Evolutionary conservation across 345 rosid species (phyloP), one percentile per base, ranked within the genome.

Genomic region (Psidium guajava): DNA sequence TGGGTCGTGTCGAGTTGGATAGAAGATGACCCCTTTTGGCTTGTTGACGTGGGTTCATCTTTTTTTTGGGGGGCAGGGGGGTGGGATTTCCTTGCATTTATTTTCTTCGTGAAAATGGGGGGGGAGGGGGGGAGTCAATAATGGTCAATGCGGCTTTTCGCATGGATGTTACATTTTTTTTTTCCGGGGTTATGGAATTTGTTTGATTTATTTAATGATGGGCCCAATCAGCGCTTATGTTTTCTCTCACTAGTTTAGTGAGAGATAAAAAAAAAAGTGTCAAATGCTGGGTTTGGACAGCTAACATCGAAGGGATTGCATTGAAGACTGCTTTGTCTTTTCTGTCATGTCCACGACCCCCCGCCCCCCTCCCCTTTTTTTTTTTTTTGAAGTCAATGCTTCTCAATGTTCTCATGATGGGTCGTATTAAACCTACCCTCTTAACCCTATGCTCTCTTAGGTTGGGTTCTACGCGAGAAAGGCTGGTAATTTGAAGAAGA

Each of bases 381-480:
- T 2, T 36, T 36, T 36, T 32, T 69, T 69, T 20, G 7, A 32
- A 36, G 77, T 69, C 77, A 69, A 69, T 69, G 80, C 44, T 21
- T 4, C 24, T 32, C 44, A 1, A n/a, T 13, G 12, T n/a, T 32
- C 28, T 36, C 8, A 82, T 18, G n/a, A 4, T 40, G 61, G 52
- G 8, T 52, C 77, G 16, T 57, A 42, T 57, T 36, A 56, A 74
- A 47, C 27, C 49, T 21, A 11, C 84, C 59, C 58, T 84, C 73
- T 81, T 85, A 49, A 40, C 51, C n/a, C n/a, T 40, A 16, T 64
- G 2, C 8, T 36, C 83, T 50, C n/a, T 83, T 47, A 97, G 98
- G 99, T 97, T 50, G 98, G 98, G n/a, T 95, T 95, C 90, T 95
- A 95, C 88, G 91, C 96, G 69, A 92, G 98, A 89, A 97, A 95